Evolutionary conservation across 306 rosid species (phyloP).

Genomic region (Geum urbanum): DNA sequence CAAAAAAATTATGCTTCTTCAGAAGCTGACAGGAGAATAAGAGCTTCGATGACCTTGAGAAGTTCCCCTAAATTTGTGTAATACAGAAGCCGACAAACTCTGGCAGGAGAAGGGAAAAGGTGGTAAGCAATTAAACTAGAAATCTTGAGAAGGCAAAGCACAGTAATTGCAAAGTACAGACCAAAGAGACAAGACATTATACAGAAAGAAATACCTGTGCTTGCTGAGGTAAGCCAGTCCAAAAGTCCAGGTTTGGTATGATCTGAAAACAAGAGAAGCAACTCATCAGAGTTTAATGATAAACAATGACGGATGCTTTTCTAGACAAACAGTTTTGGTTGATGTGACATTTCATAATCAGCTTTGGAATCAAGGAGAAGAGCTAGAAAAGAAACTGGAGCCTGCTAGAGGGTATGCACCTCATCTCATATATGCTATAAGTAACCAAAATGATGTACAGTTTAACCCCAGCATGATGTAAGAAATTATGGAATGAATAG

Average conservation of each 20-base stretch:
- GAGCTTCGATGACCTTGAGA: conserved; percentile 67
- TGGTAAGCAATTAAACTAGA: conserved; percentile 4
- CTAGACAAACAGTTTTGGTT: neutral
- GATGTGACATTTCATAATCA: conserved; percentile 7
- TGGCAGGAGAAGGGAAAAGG: conserved; percentile 32
- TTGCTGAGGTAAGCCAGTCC: conserved; percentile 69
- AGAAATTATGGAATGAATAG: neutral
- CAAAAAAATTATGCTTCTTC: conserved; percentile 37
- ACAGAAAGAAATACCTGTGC: conserved; percentile 48
- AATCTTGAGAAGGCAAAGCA: neutral
- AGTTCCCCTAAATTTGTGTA: conserved; percentile 63
- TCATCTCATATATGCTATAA: neutral
- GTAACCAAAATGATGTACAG: neutral
- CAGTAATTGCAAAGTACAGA: conserved; percentile 7
- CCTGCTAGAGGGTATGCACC: neutral
- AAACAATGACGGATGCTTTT: conserved; percentile 15
- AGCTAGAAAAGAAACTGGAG: neutral
- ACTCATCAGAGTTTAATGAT: conserved; percentile 22
- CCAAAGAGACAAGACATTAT: neutral
- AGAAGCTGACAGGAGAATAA: conserved; percentile 81
- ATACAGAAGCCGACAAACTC: conserved; percentile 53
- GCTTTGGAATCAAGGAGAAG: neutral
- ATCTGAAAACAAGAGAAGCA: conserved; percentile 36
- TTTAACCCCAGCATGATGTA: too few relatives aligned
- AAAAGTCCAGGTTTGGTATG: conserved; percentile 79